A percentile compares a stretch with the other conserved stretches of the same genome.
Conservation (phyloP, 768 basidiomycete species). For the Asterophora lycoperdoides region DNA sequence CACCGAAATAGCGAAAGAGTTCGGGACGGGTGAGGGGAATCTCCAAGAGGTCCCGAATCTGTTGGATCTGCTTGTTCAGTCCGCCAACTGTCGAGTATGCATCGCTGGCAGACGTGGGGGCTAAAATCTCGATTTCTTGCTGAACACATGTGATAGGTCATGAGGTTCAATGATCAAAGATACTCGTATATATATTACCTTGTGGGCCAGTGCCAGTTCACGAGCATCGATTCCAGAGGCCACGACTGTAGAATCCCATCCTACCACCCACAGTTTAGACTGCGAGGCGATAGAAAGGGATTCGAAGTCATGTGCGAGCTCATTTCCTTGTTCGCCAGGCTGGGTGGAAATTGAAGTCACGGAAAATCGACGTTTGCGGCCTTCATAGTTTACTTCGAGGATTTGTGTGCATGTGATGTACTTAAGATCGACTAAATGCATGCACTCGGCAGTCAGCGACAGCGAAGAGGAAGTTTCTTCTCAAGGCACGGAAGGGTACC, state of each 20-base stretch:
- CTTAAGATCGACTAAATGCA: constrained; percentile 59
- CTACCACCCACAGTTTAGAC: constrained; percentile 52
- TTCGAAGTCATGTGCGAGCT: constrained; percentile 38
- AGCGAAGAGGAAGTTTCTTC: not conserved
- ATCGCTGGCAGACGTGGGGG: constrained; percentile 38
- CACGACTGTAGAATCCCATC: constrained; percentile 63
- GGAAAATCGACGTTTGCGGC: constrained; percentile 49
- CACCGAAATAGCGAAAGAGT: constrained; percentile 73
- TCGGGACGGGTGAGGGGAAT: constrained; percentile 82
- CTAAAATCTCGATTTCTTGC: constrained; percentile 45
- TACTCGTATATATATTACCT: constrained; percentile 25
- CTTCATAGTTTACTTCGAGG: constrained; percentile 63
- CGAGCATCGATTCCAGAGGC: constrained; percentile 33
- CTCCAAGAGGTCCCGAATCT: constrained; percentile 83
- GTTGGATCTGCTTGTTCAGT: constrained; percentile 78
- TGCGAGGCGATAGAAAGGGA: constrained; percentile 39
- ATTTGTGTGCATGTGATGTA: constrained; percentile 60
- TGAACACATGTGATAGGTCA: constrained; percentile 23
- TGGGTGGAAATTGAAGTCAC: constrained; percentile 42
- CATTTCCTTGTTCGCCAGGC: constrained; percentile 18
- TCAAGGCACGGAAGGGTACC: constrained; percentile 18
- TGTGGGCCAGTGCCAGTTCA: constrained; percentile 24
- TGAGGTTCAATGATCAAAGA: not conserved
- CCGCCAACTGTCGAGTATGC: constrained; percentile 89
- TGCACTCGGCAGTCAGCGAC: constrained; percentile 10